Base-by-base conservation (phyloP, 148 eudicot species). In the Cornus florida region DNA sequence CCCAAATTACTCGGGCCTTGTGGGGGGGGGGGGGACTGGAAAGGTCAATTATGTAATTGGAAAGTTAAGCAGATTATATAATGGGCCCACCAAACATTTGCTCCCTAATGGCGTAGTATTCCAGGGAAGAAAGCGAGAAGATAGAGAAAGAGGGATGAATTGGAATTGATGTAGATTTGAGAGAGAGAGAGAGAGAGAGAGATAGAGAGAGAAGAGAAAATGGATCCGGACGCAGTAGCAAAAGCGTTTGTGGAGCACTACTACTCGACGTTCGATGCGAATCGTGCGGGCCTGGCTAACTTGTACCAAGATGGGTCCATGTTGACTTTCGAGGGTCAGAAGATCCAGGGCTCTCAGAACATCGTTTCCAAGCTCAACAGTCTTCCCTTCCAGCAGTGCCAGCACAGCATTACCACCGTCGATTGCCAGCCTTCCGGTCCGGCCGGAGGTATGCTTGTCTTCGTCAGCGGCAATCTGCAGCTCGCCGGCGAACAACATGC, bases 371-470 rank as follows among this genome's bases (percentile, higher is more conserved):
- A 92, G 77, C 87, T 92, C 23, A 80, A 86, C 8, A 50, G 81
- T 60, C 78, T 91, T 4, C 91, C 94, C 41, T 92, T 92, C 74
- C 86, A 86, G 59, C 92, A 92, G 81, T 90, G 91, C 78, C 76
- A 92, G 71, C 95, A 90, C 69, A 39, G 50, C 16, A 87, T 92
- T 67, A 50, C 86, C 70, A 90, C 92, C 71, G 85, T 84, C 38
- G 93, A 92, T 74, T 85, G 86, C 74, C 93, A 92, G 79, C 93
- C 92, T 17, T 90, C 93, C 70, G 93, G 97, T 48, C 84, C 90
- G 7, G 84, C 86, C 32, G 92, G 92, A 6, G 91, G 91, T 6
- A 84, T 90, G 78, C 84, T 92, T 62, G 92, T 90, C 17, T 87
- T 90, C 67, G 93, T 90, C 75, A 88, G 89, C 53, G 95, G 93